Evolutionary conservation across 768 basidiomycete species (phyloP).

Genomic region (Collybiopsis confluens): DNA sequence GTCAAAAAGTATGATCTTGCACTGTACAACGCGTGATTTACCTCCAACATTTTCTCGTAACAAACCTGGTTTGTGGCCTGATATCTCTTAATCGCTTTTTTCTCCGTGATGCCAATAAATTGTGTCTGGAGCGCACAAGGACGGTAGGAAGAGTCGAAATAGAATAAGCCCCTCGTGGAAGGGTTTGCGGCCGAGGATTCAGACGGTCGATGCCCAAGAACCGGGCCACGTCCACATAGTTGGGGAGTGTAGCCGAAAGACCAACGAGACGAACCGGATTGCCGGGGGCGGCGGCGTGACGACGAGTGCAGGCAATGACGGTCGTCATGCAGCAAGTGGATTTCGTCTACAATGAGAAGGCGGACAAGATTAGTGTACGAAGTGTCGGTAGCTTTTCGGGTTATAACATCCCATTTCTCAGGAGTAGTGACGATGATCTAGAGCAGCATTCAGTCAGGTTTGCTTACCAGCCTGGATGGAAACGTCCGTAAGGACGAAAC

Average conservation of each 20-base stretch:
- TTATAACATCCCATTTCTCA: constrained; percentile 99
- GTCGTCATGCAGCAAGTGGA: constrained; percentile 95
- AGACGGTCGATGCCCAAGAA: constrained; percentile 91
- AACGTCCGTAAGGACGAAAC: too few species aligned
- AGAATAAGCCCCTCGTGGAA: constrained; percentile 77
- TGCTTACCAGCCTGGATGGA: too few species aligned
- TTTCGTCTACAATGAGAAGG: constrained; percentile 97
- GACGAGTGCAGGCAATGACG: constrained; percentile 90
- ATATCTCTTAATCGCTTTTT: constrained; percentile 98
- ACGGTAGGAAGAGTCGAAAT: constrained; percentile 92
- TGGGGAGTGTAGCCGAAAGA: constrained; percentile 95
- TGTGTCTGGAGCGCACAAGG: constrained; percentile 96
- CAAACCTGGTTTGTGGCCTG: constrained; percentile 99
- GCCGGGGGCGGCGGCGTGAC: constrained; percentile 71
- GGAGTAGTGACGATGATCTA: constrained; percentile 98
- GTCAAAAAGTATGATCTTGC: too few species aligned
- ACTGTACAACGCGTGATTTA: too few species aligned
- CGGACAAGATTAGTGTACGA: constrained; percentile 96
- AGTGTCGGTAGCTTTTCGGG: constrained; percentile 94
- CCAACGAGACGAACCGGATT: constrained; percentile 94
- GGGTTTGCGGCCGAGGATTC: too few species aligned
- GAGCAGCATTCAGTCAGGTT: constrained; percentile 20
- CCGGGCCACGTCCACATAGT: constrained; percentile 95
- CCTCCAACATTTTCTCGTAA: constrained; percentile 95
- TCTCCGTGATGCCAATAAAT: constrained; percentile 97